These are phyloP conservation scores for Hippophae tibetana DNA, from an alignment of 306 rosid species.

Conservation along the genomic window DNA sequence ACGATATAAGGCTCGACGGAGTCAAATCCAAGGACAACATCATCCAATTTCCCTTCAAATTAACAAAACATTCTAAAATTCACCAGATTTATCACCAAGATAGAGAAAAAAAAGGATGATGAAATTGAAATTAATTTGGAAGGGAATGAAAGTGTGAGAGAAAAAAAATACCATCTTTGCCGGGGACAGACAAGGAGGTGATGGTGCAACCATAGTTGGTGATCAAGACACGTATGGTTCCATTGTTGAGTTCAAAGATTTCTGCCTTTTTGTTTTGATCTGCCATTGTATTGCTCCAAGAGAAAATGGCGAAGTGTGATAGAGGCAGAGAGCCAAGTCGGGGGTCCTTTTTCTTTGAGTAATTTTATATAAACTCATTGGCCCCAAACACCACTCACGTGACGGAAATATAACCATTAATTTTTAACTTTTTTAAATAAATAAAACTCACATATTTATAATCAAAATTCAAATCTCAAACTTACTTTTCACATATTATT, in stretches of 20 bases:
- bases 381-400: no score
- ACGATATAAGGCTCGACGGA: conserved; percentile 77
- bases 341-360: no score
- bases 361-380: no score
- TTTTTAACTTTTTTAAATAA: no score
- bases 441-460: no score
- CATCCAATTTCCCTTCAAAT: conserved; percentile 57
- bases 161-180: conserved; percentile 44
- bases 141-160: background rate
- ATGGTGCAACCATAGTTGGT: conserved; percentile 87
- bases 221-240: conserved; percentile 48
- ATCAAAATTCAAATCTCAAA: no score
- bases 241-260: conserved; percentile 86
- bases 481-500: no score
- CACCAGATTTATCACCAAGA: conserved; percentile 3
- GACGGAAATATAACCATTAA: no score
- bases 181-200: conserved; percentile 75
- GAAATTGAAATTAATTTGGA: background rate
- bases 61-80: conserved; percentile 1
- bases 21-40: conserved; percentile 94
- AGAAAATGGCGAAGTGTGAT: no score
- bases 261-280: conserved; percentile 56
- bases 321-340: no score
- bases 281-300: conserved; percentile 42
- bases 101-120: background rate